A percentile compares a stretch with the other conserved stretches of the same genome.
phyloP scores from a whole-genome alignment of 2,329 filamentous ascomycete species.

The Apiospora rasikravindrae region DNA sequence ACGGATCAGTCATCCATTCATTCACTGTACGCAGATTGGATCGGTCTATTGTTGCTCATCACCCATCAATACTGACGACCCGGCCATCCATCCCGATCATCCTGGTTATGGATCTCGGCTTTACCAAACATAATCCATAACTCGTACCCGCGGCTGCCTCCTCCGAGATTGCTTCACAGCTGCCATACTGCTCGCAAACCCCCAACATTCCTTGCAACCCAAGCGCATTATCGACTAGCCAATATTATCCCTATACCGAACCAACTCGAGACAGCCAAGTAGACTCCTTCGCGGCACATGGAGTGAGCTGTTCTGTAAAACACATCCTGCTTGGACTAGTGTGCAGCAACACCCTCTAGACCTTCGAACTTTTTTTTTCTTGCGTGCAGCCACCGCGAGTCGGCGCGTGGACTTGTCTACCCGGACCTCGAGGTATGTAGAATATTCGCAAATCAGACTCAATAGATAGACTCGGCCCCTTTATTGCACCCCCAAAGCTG shows the following conservation, averaged over 20 bases:
- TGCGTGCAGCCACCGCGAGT: neutral
- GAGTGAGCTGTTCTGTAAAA: slow-evolving; percentile 2
- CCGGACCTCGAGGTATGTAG: neutral
- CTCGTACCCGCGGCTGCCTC: neutral
- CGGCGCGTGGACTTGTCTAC: neutral
- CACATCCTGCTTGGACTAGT: slow-evolving; percentile 1
- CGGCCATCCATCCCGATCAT: neutral
- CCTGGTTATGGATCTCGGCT: neutral
- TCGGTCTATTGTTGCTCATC: neutral
- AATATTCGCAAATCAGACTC: neutral
- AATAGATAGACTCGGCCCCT: neutral
- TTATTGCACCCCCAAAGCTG: neutral
- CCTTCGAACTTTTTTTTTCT: neutral
- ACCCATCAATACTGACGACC: neutral
- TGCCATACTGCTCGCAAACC: neutral
- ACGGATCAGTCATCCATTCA: slow-evolving; percentile 13
- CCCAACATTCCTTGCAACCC: slow-evolving; percentile 1
- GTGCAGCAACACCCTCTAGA: neutral
- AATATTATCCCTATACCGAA: neutral
- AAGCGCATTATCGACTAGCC: slow-evolving; percentile 9
- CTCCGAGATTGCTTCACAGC: slow-evolving; percentile 7
- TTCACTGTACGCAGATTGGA: neutral
- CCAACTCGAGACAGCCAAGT: neutral
- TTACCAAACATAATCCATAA: slow-evolving; percentile 6
- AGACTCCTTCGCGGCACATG: neutral